phyloP scores from a whole-genome alignment of 2,329 filamentous ascomycete genomes.

The Colletotrichum caudatum region DNA sequence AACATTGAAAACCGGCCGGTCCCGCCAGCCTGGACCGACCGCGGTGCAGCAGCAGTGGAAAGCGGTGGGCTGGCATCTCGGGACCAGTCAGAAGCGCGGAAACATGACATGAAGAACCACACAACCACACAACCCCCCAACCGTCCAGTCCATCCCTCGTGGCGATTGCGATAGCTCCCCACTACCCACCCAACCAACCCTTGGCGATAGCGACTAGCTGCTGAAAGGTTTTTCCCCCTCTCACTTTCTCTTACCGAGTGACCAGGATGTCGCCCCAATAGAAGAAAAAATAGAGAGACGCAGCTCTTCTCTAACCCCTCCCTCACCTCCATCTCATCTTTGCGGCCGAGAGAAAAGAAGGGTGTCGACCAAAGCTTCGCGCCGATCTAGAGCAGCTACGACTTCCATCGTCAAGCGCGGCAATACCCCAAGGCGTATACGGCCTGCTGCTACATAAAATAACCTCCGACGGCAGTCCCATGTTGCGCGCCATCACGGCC shows the following conservation, averaged over 20 bases:
- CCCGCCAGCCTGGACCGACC: slow-evolving; percentile 36
- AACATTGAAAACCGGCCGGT: slow-evolving; percentile 32
- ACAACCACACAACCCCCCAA: neutral
- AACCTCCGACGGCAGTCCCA: slow-evolving; percentile 22
- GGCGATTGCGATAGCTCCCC: slow-evolving; percentile 34
- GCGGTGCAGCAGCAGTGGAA: slow-evolving; percentile 16
- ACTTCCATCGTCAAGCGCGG: slow-evolving; percentile 20
- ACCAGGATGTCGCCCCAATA: slow-evolving; percentile 32
- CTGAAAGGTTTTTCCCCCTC: slow-evolving; percentile 24
- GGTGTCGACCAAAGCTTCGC: slow-evolving; percentile 18
- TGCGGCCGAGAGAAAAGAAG: slow-evolving; percentile 17
- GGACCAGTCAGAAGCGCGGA: slow-evolving; percentile 30
- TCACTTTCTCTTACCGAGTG: slow-evolving; percentile 8
- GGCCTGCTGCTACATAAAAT: neutral
- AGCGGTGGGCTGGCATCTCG: neutral
- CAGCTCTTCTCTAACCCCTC: neutral
- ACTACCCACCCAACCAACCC: slow-evolving; percentile 20
- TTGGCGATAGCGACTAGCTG: slow-evolving; percentile 21
- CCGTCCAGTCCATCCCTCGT: slow-evolving; percentile 17
- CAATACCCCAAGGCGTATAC: neutral
- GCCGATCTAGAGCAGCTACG: slow-evolving; percentile 4
- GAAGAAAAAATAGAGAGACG: slow-evolving; percentile 6
- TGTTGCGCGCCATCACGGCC: slow-evolving; percentile 33
- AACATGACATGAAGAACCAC: slow-evolving; percentile 34
- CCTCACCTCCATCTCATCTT: slow-evolving; percentile 1